Conservation (phyloP, 164 flowering plant genomes). For the Vitis amurensis region DNA sequence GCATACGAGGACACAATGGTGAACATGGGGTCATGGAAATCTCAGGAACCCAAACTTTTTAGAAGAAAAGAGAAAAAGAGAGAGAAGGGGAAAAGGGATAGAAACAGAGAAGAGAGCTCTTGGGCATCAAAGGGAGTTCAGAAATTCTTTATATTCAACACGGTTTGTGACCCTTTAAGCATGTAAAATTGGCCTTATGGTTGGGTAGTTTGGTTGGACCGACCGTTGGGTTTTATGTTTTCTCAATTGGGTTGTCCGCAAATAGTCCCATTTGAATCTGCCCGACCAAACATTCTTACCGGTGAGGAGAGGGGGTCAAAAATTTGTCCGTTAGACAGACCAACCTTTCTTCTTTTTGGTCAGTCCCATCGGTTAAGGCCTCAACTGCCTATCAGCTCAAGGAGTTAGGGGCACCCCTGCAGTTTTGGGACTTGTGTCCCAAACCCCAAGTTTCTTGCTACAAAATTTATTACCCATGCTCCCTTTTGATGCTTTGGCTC, state of each 20-base stretch:
- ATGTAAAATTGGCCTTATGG: background rate
- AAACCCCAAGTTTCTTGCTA: too few species aligned
- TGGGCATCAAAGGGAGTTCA: background rate
- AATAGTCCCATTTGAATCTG: background rate
- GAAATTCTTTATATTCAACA: background rate
- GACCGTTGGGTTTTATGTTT: constrained; percentile 23
- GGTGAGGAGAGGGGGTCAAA: background rate
- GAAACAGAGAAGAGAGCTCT: background rate
- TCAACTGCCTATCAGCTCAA: too few species aligned
- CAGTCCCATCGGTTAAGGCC: too few species aligned
- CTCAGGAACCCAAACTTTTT: background rate
- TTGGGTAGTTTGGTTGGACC: constrained; percentile 7
- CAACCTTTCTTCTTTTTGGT: constrained; percentile 19
- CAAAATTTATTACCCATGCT: too few species aligned
- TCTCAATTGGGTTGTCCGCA: too few species aligned
- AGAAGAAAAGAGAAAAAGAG: background rate
- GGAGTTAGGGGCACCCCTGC: too few species aligned
- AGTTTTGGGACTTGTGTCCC: too few species aligned
- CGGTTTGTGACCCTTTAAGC: too few species aligned
- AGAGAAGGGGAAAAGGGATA: background rate
- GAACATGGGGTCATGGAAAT: background rate
- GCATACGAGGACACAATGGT: background rate
- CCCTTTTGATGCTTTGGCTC: too few species aligned
- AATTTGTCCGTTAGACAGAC: constrained; percentile 14
- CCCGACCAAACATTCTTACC: constrained; percentile 24